phyloP scores from a whole-genome alignment of 2,329 filamentous ascomycete species.

The Cryphonectria radicalis region DNA sequence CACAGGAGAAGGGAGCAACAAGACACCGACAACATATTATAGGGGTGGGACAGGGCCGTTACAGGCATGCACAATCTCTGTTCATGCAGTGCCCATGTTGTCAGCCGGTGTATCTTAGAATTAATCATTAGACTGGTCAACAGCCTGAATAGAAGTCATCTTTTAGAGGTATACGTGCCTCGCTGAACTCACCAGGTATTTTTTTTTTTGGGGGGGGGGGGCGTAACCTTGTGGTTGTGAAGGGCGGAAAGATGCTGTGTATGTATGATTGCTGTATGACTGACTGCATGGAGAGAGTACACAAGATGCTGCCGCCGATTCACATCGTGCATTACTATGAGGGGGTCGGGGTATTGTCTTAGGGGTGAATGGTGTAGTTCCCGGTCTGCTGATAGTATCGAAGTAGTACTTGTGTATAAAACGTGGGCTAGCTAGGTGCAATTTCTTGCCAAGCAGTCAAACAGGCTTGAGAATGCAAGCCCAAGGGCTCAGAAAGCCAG shows the following conservation, averaged over 20 bases:
- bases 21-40: background rate
- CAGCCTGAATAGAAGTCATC: constrained; percentile 24
- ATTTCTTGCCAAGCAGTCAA: no score
- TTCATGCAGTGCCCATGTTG: background rate
- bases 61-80: constrained; percentile 1
- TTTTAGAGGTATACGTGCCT: constrained; percentile 30
- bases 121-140: constrained; percentile 20
- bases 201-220: no score
- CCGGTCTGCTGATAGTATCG: no score
- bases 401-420: no score
- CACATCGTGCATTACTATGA: no score
- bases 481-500: no score
- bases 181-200: constrained; percentile 4
- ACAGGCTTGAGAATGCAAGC: no score
- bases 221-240: background rate
- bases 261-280: background rate
- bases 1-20: background rate
- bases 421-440: no score
- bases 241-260: background rate
- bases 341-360: no score
- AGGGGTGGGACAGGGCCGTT: background rate
- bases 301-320: background rate
- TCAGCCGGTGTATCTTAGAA: constrained; percentile 26
- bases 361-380: no score
- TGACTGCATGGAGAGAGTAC: background rate